Evolutionary conservation across 345 rosid genomes (phyloP).

Genomic region (Acer saccharum): DNA sequence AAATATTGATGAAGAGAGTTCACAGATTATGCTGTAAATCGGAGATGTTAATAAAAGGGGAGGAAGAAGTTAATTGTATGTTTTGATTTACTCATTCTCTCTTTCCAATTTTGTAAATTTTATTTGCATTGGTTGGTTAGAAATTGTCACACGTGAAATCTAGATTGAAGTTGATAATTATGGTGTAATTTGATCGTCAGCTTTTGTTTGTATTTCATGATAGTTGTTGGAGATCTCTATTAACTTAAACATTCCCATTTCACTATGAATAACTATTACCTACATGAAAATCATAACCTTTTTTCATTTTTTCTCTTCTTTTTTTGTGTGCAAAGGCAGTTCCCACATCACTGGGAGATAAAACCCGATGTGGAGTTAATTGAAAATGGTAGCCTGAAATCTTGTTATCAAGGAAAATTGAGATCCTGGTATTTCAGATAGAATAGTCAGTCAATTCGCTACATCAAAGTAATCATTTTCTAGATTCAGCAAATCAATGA

Average conservation of each 20-base stretch:
- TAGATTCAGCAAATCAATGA: background rate
- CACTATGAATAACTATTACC: background rate
- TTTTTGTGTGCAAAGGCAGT: background rate
- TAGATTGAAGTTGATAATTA: background rate
- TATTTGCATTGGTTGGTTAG: no score
- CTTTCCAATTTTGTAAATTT: background rate
- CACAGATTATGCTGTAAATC: constrained; percentile 3
- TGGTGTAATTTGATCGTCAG: background rate
- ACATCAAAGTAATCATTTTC: background rate
- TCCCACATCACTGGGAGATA: background rate
- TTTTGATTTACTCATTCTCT: background rate
- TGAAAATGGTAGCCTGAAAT: background rate
- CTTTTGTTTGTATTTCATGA: background rate
- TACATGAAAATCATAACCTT: background rate
- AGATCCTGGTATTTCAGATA: background rate
- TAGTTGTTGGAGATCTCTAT: background rate
- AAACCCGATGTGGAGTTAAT: no score
- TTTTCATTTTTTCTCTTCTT: no score
- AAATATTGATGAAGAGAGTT: constrained; percentile 44
- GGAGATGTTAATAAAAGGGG: background rate
- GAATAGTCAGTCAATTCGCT: background rate
- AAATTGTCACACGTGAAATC: background rate
- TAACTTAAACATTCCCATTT: background rate
- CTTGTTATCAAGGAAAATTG: background rate
- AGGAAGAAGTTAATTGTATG: constrained; percentile 10